Conservation (phyloP, 805 yeast species). For the Saccharomycopsis fodiens region DNA sequence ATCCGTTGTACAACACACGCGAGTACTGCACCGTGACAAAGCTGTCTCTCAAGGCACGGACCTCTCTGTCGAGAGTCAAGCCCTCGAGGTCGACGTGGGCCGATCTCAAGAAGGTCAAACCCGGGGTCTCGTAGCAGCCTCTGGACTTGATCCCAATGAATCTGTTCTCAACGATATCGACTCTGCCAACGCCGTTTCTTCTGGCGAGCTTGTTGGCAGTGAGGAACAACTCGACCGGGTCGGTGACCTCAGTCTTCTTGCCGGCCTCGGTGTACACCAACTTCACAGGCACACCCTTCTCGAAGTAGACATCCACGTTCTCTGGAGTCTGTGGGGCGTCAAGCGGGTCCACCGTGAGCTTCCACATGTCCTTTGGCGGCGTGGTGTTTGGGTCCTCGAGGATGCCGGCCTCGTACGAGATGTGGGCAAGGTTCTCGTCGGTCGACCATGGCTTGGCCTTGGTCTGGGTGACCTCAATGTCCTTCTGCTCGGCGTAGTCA, state of each 20-base stretch:
- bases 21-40: constrained; percentile 93
- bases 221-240: constrained; percentile 85
- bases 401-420: constrained; percentile 98
- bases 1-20: constrained; percentile 88
- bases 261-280: constrained; percentile 57
- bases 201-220: constrained; percentile 94
- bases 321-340: constrained; percentile 96
- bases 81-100: constrained; percentile 98
- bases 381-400: constrained; percentile 98
- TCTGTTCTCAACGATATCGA: constrained; percentile 98
- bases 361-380: constrained; percentile 99
- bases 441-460: constrained; percentile 99
- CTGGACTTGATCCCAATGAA: constrained; percentile 98
- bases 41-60: constrained; percentile 91
- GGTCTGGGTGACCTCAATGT: constrained; percentile 93
- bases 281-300: constrained; percentile 83
- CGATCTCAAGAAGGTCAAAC: constrained; percentile 85
- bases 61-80: constrained; percentile 94
- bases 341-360: constrained; percentile 86
- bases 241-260: constrained; percentile 53
- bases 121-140: constrained; percentile 99
- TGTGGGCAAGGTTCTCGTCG: constrained; percentile 98
- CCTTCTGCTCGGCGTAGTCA: constrained; percentile 87
- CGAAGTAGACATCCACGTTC: constrained; percentile 73
- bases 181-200: constrained; percentile 99